Conservation (phyloP, 495 filamentous ascomycete species). For the Neurospora sp. region DNA sequence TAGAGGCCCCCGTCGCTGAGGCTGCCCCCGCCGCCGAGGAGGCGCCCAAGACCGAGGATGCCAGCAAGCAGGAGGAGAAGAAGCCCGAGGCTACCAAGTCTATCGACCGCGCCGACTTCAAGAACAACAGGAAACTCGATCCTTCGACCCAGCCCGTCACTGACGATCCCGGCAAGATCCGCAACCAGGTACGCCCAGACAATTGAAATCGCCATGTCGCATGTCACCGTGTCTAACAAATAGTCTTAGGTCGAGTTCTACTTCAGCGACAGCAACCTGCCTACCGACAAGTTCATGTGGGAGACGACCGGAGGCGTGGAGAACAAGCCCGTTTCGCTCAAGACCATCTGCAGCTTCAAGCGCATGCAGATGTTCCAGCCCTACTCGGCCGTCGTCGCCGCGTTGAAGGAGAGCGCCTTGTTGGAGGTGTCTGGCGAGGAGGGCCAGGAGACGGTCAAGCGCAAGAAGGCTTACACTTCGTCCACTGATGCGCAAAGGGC, state of each 20-base stretch:
- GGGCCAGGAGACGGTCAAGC: conserved; percentile 53
- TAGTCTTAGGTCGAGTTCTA: conserved; percentile 82
- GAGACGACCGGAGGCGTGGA: conserved; percentile 58
- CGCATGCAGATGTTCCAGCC: conserved; percentile 91
- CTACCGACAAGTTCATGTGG: conserved; percentile 78
- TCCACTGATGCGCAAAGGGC: conserved; percentile 17
- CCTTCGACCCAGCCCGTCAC: conserved; percentile 50
- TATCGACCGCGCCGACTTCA: conserved; percentile 13
- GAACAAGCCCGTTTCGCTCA: conserved; percentile 72
- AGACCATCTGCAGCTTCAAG: conserved; percentile 70
- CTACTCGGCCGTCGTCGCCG: conserved; percentile 66
- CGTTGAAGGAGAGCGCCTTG: conserved; percentile 60
- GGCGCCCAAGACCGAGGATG: conserved; percentile 2
- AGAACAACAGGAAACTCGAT: conserved; percentile 53
- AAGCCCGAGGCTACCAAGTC: conserved; percentile 12
- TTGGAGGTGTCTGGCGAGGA: conserved; percentile 55
- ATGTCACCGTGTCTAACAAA: conserved; percentile 7
- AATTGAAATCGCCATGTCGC: conserved; percentile 2
- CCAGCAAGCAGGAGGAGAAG: conserved; percentile 9
- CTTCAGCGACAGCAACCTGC: conserved; percentile 87
- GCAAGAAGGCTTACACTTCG: conserved; percentile 55
- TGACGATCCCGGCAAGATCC: conserved; percentile 62
- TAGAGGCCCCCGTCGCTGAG: neutral
- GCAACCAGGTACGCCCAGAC: conserved; percentile 12
- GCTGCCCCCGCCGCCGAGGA: neutral